Evolutionary conservation across 2,329 filamentous ascomycete genomes (phyloP).

Genomic region (Aspergillus unguis): DNA sequence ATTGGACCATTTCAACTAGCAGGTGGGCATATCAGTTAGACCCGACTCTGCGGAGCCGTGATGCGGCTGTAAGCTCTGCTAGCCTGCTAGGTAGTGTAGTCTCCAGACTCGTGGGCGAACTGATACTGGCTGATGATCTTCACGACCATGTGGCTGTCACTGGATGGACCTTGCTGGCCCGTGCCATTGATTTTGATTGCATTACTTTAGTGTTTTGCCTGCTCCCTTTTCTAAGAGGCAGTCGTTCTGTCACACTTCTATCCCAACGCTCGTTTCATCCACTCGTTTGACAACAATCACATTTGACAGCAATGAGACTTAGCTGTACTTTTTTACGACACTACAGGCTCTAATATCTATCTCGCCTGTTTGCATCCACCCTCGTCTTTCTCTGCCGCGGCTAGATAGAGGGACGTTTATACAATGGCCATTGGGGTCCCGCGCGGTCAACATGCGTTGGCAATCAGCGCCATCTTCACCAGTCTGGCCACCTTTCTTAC

Average conservation of each 20-base stretch:
- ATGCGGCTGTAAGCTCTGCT: too few species aligned
- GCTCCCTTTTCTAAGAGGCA: background rate
- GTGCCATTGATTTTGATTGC: background rate
- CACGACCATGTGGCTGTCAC: background rate
- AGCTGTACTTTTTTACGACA: background rate
- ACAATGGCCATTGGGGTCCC: conserved; percentile 27
- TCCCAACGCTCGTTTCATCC: background rate
- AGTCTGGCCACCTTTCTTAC: conserved; percentile 33
- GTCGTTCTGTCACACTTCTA: background rate
- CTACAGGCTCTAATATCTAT: background rate
- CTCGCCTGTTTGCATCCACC: background rate
- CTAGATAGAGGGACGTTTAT: background rate
- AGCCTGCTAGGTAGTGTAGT: too few species aligned
- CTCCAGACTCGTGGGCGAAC: background rate
- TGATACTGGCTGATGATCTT: background rate
- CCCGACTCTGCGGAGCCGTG: too few species aligned
- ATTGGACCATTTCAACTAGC: too few species aligned
- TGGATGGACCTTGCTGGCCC: background rate
- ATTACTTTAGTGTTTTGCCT: background rate
- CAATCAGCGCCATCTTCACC: conserved; percentile 30
- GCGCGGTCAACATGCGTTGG: conserved; percentile 27
- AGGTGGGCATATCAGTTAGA: too few species aligned
- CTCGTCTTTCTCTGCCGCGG: too few species aligned
- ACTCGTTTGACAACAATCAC: background rate
- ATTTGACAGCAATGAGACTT: background rate